phyloP scores from a whole-genome alignment of 2,329 filamentous ascomycete genomes.

The Fusarium ramigenum region DNA sequence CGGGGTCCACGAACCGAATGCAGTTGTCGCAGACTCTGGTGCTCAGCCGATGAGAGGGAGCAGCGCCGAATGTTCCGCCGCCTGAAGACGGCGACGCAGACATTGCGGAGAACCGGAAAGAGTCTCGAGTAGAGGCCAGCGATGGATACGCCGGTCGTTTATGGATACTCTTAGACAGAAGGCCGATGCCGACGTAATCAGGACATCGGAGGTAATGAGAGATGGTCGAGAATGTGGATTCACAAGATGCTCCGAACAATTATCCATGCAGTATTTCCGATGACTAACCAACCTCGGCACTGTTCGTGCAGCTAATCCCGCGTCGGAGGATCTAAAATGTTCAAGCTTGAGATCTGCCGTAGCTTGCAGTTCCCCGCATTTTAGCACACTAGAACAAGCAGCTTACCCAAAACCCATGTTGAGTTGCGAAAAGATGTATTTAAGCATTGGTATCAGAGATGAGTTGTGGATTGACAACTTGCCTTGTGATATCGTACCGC shows the following conservation, averaged over 20 bases:
- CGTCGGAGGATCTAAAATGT: not conserved
- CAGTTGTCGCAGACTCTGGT: not conserved
- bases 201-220: not conserved
- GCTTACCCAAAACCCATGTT: not conserved
- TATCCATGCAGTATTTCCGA: not conserved
- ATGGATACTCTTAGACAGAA: too few species aligned
- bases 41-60: not conserved
- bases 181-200: not conserved
- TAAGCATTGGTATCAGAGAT: not conserved
- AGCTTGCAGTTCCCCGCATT: not conserved
- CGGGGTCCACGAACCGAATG: not conserved
- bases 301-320: not conserved
- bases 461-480: too few species aligned
- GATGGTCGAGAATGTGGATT: not conserved
- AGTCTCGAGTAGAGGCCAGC: not conserved
- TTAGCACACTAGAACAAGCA: not conserved
- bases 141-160: not conserved
- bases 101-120: not conserved
- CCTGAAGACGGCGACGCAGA: not conserved
- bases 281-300: not conserved
- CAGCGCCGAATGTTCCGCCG: not conserved
- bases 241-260: not conserved
- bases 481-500: too few species aligned
- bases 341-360: not conserved
- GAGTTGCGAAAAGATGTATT: not conserved